Evolutionary conservation across 164 flowering plant genomes (phyloP), one percentile per base, ranked within the genome.

Genomic region (Vitis rotundifolia): DNA sequence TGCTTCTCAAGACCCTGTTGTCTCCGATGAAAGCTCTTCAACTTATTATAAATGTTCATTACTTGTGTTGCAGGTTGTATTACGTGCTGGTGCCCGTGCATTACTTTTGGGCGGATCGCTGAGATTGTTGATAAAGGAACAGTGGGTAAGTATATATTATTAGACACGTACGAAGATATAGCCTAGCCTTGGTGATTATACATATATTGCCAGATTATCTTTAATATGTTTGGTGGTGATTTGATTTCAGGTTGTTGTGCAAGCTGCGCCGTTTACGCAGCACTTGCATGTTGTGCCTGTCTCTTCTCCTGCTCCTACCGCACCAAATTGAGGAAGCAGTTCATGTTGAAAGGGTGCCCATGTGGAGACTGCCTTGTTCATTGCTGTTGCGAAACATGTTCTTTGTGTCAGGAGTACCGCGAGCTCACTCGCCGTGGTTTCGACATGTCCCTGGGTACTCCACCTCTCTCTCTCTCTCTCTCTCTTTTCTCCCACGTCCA

Each of bases 331-430:
- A 68, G 73, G 22, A 69, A n/a, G 7, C 77, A 74, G 28, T 68
- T 62, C 48, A 63, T 66, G 15, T 31, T 74, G 56, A 68, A 70
- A 9, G 77, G 63, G 63, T 58, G 49, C 3, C 66, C 73, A 9
- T 75, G 67, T 48, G 71, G 31, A 18, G 74, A 75, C 49, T 71
- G 59, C 63, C 54, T 61, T 18, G 61, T 57, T 5, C 74, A 75
- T 22, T 47, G 49, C 52, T 66, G 59, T 14, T 71, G 71, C 19
- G 58, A 22, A 11, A 13, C 52, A 12, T 71, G 74, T 19, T 68
- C 69, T 10, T 63, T 71, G 19, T 71, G 68, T 60, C 70, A 72
- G 66, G 70, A 72, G 65, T 52, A 59, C 11, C 49, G 75, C 9
- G 70, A 72, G 64, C 66, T 66, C 65, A 60, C 50, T 47, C 66